Base-by-base conservation (phyloP, 2,329 filamentous ascomycete genomes). In the Trichoderma sp. region DNA sequence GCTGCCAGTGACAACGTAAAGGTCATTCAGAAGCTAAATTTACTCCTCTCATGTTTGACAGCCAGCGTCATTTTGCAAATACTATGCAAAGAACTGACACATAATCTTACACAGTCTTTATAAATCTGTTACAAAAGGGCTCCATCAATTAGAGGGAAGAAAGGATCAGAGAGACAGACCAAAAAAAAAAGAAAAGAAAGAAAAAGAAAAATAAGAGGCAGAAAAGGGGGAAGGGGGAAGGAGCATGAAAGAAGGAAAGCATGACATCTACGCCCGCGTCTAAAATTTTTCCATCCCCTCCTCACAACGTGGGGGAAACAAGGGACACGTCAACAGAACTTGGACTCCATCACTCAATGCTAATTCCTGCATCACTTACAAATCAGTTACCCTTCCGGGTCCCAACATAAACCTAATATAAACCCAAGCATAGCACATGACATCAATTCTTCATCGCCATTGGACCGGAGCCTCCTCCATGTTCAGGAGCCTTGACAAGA, bases 351-450 rank as follows among this genome's bases (percentile, higher is more conserved):
- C 0, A n/a, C 13, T 10, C 21, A 7, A 3, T 40, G 37, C 10
- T 37, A 55, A 40, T 61, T 63, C 43, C 59, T n/a, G 10, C 40
- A 35, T 52, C 21, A 21, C 59, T 62, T 52, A 52, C 59, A 35
- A 62, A 49, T 35, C 47, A 21, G 8, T 13, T 4, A 19, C 16
- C 14, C 13, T 14, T 49, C 27, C 7, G 14, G 14, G 11, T 19
- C 40, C 16, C 2, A 1, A 14, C 61, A 13, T 56, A 43, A 8
- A 24, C 3, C 49, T 5, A 2, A 43, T 16, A 49, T 56, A 43
- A 8, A 24, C 3, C 49, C 8, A 2, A 43, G 16, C 24, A 49
- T 24, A 37, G 21, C 31, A 21, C 19, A 19, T 61, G 40, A 37
- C 58, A 16, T 19, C 10, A 19, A 24, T 21, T 6, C 29, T 19